A percentile compares a stretch with the other conserved stretches of the same genome.
phyloP scores from a whole-genome alignment of 2,329 filamentous ascomycete species.

The Scedosporium apiospermum region DNA sequence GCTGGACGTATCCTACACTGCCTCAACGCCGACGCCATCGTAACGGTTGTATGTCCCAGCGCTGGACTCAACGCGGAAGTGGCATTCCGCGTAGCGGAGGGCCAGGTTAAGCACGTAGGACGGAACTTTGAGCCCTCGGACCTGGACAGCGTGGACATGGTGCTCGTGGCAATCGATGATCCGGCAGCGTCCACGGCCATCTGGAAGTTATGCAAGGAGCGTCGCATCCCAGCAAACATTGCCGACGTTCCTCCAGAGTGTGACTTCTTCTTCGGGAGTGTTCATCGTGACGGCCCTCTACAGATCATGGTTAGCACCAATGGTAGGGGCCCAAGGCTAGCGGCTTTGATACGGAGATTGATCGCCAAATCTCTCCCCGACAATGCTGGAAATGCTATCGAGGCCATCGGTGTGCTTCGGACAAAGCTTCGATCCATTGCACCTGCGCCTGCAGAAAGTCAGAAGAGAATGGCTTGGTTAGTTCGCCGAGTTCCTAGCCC shows the following conservation, averaged over 20 bases:
- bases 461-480: conserved; percentile 84
- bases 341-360: conserved; percentile 72
- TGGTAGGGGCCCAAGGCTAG: conserved; percentile 86
- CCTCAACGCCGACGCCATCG: conserved; percentile 86
- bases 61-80: conserved; percentile 84
- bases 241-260: conserved; percentile 95
- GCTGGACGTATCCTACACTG: conserved; percentile 89
- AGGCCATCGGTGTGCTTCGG: conserved; percentile 71
- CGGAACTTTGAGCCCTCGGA: conserved; percentile 81
- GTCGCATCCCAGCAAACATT: conserved; percentile 81
- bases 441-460: conserved; percentile 61
- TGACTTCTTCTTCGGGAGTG: conserved; percentile 96
- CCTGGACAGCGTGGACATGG: conserved; percentile 75
- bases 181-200: conserved; percentile 81
- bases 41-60: conserved; percentile 74
- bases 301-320: conserved; percentile 99
- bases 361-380: conserved; percentile 69
- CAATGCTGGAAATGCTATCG: conserved; percentile 77
- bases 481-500: conserved; percentile 16
- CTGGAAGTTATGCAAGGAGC: conserved; percentile 87
- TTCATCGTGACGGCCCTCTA: conserved; percentile 87
- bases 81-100: conserved; percentile 63
- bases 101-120: conserved; percentile 71
- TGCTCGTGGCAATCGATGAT: conserved; percentile 88
- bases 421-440: conserved; percentile 70